Percentiles rank a stretch among this genome's conserved stretches.
Evolutionary conservation across 2,329 filamentous ascomycete species (phyloP).

Genomic region (Scedosporium aurantiacum): DNA sequence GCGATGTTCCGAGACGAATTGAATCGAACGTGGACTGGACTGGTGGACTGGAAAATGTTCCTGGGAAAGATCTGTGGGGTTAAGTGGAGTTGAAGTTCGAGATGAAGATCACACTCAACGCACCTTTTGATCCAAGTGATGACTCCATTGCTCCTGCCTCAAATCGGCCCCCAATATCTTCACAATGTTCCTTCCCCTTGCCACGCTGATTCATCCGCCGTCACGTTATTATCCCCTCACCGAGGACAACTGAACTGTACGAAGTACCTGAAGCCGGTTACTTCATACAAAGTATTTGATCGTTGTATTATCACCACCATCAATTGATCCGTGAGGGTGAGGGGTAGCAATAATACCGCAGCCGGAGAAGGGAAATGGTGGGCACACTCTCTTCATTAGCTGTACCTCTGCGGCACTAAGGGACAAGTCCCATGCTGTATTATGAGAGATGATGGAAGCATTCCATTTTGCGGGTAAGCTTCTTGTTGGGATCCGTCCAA

Average conservation of each 20-base stretch:
- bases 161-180: no score
- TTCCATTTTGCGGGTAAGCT: not conserved
- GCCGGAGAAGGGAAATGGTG: not conserved
- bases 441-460: not conserved
- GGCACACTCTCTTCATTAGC: not conserved
- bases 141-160: not conserved
- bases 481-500: not conserved
- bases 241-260: no score
- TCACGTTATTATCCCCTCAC: not conserved
- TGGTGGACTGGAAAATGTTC: not conserved
- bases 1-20: not conserved
- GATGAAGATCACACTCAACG: not conserved
- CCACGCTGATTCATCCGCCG: not conserved
- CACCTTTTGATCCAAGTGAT: not conserved
- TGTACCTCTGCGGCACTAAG: not conserved
- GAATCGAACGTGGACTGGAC: not conserved
- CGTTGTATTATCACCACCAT: not conserved
- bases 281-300: not conserved
- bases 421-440: not conserved
- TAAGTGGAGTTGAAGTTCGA: not conserved
- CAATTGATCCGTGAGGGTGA: not conserved
- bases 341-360: not conserved
- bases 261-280: not conserved
- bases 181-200: not conserved
- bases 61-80: not conserved